Evolutionary conservation across 352 stramenopile genomes (phyloP).

Genomic region (Pythium apleroticum): DNA sequence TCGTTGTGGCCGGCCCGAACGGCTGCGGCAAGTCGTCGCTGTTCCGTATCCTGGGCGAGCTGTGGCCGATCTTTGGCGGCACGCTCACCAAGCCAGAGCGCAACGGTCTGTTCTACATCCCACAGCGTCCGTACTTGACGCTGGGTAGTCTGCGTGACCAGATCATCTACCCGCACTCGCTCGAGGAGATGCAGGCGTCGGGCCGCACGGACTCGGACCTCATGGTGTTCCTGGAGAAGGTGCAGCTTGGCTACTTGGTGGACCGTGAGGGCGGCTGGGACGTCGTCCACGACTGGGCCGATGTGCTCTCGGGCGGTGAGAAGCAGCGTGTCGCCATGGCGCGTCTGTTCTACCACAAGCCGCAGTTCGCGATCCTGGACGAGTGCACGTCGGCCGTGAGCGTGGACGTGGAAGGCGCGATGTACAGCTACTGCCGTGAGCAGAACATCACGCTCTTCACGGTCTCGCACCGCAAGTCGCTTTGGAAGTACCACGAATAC

Average conservation of each 20-base stretch:
- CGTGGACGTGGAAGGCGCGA: constrained; percentile 84
- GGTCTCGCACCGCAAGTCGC: constrained; percentile 88
- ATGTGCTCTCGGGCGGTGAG: constrained; percentile 87
- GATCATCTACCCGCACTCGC: constrained; percentile 87
- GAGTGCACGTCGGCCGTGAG: constrained; percentile 86
- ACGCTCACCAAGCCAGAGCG: constrained; percentile 75
- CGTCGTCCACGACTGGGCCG: constrained; percentile 83
- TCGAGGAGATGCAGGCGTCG: constrained; percentile 58
- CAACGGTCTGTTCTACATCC: constrained; percentile 90
- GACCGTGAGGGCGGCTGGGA: constrained; percentile 76
- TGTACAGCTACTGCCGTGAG: constrained; percentile 84
- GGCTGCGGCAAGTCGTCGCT: constrained; percentile 87
- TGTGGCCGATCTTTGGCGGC: constrained; percentile 85
- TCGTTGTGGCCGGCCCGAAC: constrained; percentile 84
- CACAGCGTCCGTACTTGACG: constrained; percentile 87
- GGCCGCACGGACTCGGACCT: constrained; percentile 65
- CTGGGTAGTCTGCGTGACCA: constrained; percentile 87
- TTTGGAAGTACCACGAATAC: constrained; percentile 91
- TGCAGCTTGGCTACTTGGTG: constrained; percentile 79
- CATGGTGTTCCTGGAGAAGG: constrained; percentile 70
- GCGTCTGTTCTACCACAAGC: constrained; percentile 88
- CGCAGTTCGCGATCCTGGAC: constrained; percentile 90
- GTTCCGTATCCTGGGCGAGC: constrained; percentile 85
- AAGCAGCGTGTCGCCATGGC: constrained; percentile 92
- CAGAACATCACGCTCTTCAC: constrained; percentile 92